These are phyloP conservation scores for Trichophyton verrucosum DNA, from an alignment of 2,329 filamentous ascomycete genomes.

Conservation along the genomic window DNA sequence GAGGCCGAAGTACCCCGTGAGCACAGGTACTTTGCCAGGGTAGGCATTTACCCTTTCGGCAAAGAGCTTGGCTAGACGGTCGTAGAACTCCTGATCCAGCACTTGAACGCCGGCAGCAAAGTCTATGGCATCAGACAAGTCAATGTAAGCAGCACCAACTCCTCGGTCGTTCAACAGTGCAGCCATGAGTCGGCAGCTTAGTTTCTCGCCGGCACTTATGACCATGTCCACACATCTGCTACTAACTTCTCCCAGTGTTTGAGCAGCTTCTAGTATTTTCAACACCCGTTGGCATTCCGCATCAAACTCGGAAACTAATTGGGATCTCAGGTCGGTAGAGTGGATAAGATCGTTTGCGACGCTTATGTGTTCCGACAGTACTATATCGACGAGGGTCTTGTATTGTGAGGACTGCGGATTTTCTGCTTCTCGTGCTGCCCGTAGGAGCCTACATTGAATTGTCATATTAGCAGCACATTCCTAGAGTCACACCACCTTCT, in stretches of 20 bases:
- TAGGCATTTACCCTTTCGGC: conserved; percentile 53
- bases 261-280: conserved; percentile 57
- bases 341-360: conserved; percentile 55
- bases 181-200: conserved; percentile 87
- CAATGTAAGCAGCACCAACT: conserved; percentile 78
- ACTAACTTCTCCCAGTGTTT: conserved; percentile 56
- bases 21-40: conserved; percentile 56
- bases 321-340: conserved; percentile 43
- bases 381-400: conserved; percentile 62
- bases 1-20: conserved; percentile 90
- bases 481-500: background rate
- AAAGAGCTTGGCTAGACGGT: conserved; percentile 49
- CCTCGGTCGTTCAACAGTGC: conserved; percentile 67
- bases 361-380: conserved; percentile 67
- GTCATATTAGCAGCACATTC: background rate
- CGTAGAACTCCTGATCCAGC: conserved; percentile 59
- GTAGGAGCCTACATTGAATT: conserved; percentile 27
- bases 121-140: conserved; percentile 70
- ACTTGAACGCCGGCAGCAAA: conserved; percentile 43
- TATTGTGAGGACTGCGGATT: conserved; percentile 45
- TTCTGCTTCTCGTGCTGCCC: conserved; percentile 39
- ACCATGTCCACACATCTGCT: conserved; percentile 73
- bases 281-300: conserved; percentile 68
- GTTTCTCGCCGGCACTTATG: conserved; percentile 88
- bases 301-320: conserved; percentile 55